Base-by-base conservation (phyloP, 164 flowering plant genomes). In the Vitis rotundifolia region DNA sequence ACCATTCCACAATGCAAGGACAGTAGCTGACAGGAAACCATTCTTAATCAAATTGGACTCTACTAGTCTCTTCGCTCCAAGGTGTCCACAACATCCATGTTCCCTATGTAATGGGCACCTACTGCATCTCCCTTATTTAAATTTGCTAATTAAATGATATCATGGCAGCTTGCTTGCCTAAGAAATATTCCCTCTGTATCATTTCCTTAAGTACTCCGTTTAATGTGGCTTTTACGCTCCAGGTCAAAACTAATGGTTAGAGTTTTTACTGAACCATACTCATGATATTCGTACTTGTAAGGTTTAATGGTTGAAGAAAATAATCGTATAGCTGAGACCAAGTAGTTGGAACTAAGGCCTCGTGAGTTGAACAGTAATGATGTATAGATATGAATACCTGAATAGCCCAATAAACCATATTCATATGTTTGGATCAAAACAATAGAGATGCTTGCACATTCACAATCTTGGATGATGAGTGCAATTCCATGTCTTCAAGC, bases 11-110 rank as follows among this genome's bases (percentile, higher is more conserved):
- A 62, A 47, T 47, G 64, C 64, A 62, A 10, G 10, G 64, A 62
- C 64, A 62, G 13, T 50, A 62, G 44, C 50, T 61, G 64, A 61
- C 64, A 61, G 16, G 64, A 61, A 18, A 37, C 5, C 0, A 11
- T 61, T 12, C 64, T 61, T 61, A 29, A 26, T 59, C 61, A 59
- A 59, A 59, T 59, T 2, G 4, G n/a, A 56, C 59, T 56, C 59
- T 56, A 26, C 59, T 15, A 56, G 28, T 22, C 61, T 22, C 61
- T 37, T 13, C 11, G 2, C 28, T 61, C 11, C 49, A 2, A 13
- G 19, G 13, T 56, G 59, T 37, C 44, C 44, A n/a, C 16, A 15
- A 3, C 9, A n/a, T 9, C 29, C 11, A 62, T 62, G 64, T 47
- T 62, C 18, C 64, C 64, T 47, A 48, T 37, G 29, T 37, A 5